Evolutionary conservation across 192 early-diverging fungal genomes (phyloP), one percentile per base, ranked within the genome.

Genomic region (Backusella mclennaniae): DNA sequence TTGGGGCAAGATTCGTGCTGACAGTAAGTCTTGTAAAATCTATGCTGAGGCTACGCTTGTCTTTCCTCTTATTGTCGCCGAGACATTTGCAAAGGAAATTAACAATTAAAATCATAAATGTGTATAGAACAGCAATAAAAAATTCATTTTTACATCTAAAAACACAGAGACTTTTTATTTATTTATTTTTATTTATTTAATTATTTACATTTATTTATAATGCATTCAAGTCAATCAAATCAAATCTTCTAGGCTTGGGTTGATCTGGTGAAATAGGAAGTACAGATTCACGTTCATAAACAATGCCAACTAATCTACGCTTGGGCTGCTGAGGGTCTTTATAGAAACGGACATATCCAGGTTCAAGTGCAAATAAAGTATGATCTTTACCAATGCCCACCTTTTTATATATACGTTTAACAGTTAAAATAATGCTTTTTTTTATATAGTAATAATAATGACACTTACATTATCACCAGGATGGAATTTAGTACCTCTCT

Each of bases 1-100:
- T 19, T 99, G 98, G 98, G 98, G 98, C 53, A 99, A 99, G 86
- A 98, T 99, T 76, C 84, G 88, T 42, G 76, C 89, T 71, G 83
- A 88, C 71, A 96, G 92, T 9, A 88, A 96, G 80, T 89, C 93
- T 23, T 93, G 97, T 76, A 99, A 99, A 81, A 92, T 99, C 9
- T 97, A 95, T 79, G 92, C 95, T 1, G 97, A 99, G 73, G 97
- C 96, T 4, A 92, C 95, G 1, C 82, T 97, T 31, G 94, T 96
- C 1, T 98, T 98, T 73, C 97, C 97, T 52, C 78, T 99, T 38
- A 90, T 99, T 46, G 96, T 99, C 8, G 95, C 96, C 6, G 92
- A 96, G 79, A 99, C 96, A 0, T 98, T 98, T 88, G 97, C 96
- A 11, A 94, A 92, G 77, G 84, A 77, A 31, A 29, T 49, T 46